Evolutionary conservation across 2,329 filamentous ascomycete species (phyloP), one percentile per base, ranked within the genome.

Genomic region (Herpotrichia juniperi): DNA sequence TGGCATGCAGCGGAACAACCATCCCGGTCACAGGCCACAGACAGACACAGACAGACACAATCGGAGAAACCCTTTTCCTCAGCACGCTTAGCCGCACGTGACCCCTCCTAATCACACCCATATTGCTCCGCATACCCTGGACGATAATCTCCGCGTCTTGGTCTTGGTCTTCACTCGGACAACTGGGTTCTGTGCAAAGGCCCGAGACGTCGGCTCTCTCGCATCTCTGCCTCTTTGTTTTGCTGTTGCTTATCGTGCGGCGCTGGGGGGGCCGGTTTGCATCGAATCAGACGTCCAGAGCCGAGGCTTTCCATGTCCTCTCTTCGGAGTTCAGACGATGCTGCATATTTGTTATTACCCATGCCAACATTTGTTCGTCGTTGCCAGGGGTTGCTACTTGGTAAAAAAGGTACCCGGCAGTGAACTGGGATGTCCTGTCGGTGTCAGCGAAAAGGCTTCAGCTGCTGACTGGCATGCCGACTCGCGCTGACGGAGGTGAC

Each of bases 401-500:
- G 28, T 35, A n/a, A 67, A 62, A 58, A 66, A 68, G 60, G 60
- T 65, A 65, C 61, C 44, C 26, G 44, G 42, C 19, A 32, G 17
- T 28, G 30, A 16, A 24, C 30, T n/a, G 19, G 24, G 46, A 10
- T n/a, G 17, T 17, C 16, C 21, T 19, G 28, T 32, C 42, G 28
- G 11, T 6, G 22, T 22, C 28, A 24, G 37, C 37, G 21, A n/a
- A n/a, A 45, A 7, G 30, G 4, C 17, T 9, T 32, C n/a, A 28
- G 42, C 32, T 45, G 48, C 39, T 35, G 34, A 48, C 42, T 39
- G 48, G 47, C 44, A 47, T 24, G 40, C 22, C 31, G 28, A 16
- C 10, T 12, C 42, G 35, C 19, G 42, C 51, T 48, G 40, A 47
- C 48, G 21, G 19, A 12, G n/a, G 31, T 19, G 17, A 22, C 40